Base-by-base conservation (phyloP, 2,329 filamentous ascomycete species). In the Penicillium sp. region DNA sequence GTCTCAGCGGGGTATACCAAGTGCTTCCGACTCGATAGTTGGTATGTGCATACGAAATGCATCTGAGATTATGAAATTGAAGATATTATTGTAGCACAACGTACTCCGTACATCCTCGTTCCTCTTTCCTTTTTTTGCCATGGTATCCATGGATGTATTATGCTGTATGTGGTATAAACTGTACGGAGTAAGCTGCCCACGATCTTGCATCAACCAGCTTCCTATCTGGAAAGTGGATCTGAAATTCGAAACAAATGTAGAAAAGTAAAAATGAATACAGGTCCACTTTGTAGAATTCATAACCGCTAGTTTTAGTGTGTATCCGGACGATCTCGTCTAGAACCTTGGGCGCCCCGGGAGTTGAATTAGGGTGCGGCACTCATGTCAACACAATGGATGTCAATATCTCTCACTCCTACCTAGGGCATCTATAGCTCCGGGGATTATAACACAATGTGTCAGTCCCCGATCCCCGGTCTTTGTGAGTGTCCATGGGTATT, bases 301-400 rank as follows among this genome's bases (percentile, higher is more conserved):
- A 21, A 43, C 41, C 38, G 18, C 38, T 40, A 40, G 38, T 40
- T 39, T 16, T 47, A 38, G 18, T 38, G 44, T 34, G 31, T 48
- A 43, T 54, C 36, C 29, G 45, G 52, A 46, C 48, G 52, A 54
- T 54, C 52, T 43, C 5, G 48, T 46, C 52, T 54, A 50, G 52
- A 54, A 45, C 42, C 29, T 16, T 44, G 14, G 9, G 16, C 10
- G 24, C 8, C 24, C 31, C 31, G 31, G 34, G 34, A n/a, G 34
- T 40, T 16, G 36, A 38, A 6, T 40, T 40, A 40, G 38, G 10
- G 38, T 40, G 38, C 38, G 38, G 38, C 38, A 40, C 38, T 40
- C 10, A 8, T 27, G 24, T 27, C 24, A 27, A 27, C 24, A 27
- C 24, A 27, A 27, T 27, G 24, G 6, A 27, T 27, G 24, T 27